Evolutionary conservation across 495 filamentous ascomycete species (phyloP), one percentile per base, ranked within the genome.

Genomic region (Geoglossum glabrum): DNA sequence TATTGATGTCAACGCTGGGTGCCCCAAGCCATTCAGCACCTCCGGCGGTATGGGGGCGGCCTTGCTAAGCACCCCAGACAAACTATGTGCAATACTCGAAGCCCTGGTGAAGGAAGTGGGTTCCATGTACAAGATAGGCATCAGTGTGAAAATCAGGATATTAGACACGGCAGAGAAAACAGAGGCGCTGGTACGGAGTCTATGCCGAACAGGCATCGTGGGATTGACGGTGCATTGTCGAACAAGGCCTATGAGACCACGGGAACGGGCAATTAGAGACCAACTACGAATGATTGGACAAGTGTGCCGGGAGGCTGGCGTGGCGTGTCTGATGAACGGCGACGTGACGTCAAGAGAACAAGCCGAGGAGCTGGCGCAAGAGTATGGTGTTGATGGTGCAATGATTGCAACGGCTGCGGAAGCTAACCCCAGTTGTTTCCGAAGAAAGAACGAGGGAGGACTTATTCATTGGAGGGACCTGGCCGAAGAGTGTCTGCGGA

Each of bases 371-470:
- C 69, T 97, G 19, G 79, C 86, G 55, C 51, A 73, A 17, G 82
- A 95, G 64, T 94, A 75, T 62, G 83, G 82, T 4, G 86, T 84
- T 1, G 92, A 97, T 63, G 92, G 90, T 15, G 90, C 86, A 51
- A 98, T 98, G 92, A 96, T 98, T 64, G 93, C 92, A 11, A 90
- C 85, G 2, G 75, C 84, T 7, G 92, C 92, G 0, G 92, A 97
- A 72, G 72, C 79, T 59, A 97, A 98, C 62, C 78, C 87, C 21
- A 90, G 85, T 47, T 84, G 82, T 59, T 98, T 97, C 72, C 76
- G 83, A 33, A 61, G 73, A 1, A 67, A 76, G 30, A 79, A 72
- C 0, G 78, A 83, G 30, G 85, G 85, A 1, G 82, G 83, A 1
- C 63, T 83, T 17, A 70, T 76, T 10, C 72, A 76, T 0, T 97